Base-by-base conservation (phyloP, 495 filamentous ascomycete genomes). In the Daldinia caldariorum region DNA sequence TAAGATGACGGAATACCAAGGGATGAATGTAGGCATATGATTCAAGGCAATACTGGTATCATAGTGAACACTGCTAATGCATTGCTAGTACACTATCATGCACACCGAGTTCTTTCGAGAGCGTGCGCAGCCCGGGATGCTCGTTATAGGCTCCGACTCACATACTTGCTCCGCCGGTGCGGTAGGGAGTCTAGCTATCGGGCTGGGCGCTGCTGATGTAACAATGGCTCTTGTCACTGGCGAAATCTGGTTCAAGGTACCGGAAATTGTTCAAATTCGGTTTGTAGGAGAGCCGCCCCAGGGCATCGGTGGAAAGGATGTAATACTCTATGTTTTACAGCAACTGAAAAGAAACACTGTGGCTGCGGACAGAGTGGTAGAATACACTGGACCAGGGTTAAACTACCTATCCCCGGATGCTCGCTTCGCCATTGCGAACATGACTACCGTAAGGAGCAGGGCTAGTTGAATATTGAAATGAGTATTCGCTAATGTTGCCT, bases 231-330 rank as follows among this genome's bases (percentile, higher is more conserved):
- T 47, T 22, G 43, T 47, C 20, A 47, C 9, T 6, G 43, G 43
- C 6, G 43, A 47, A 47, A 47, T 47, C 20, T 47, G 43, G 43
- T 47, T 47, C 9, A 47, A 47, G 18, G 43, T 47, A 47, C 43
- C 43, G 12, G 43, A 47, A 47, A 18, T 22, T 12, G 8, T 47
- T 22, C 43, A 47, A 47, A 47, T 47, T 4, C 43, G 0, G 0
- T 47, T 47, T 47, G 43, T 20, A 20, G 43, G 43, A 12, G 16
- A 5, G 18, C 43, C 43, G 3, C 43, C 18, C 3, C 22, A 1
- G 18, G 43, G 43, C 10, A 47, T 47, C 18, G 10, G 43, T 12
- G 43, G 43, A 47, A 47, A 47, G 9, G 43, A 47, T 13, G 43
- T 47, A 4, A 47, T 47, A 47, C 43, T 47, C 18, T 47, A 47